phyloP scores from a whole-genome alignment of 139 green algal genomes.

The Spirogloea muscicola region DNA sequence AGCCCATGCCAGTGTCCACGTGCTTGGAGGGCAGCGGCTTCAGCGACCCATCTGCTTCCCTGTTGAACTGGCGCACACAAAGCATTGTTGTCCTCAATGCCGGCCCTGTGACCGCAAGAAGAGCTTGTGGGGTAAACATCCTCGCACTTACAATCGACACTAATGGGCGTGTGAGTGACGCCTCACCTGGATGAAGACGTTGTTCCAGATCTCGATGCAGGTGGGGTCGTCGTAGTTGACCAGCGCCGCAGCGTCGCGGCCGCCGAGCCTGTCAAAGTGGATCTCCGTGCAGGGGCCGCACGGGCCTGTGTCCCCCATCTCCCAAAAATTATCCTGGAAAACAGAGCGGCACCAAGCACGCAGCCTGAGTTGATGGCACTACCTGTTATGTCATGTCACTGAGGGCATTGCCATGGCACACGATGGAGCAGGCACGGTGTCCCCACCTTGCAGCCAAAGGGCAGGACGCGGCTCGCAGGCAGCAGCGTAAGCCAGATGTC shows the following conservation, averaged over 20 bases:
- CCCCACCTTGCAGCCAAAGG: constrained; percentile 56
- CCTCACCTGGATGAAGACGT: constrained; percentile 93
- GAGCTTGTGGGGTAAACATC: no score
- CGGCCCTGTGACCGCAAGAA: no score
- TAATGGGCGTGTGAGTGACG: no score
- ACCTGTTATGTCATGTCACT: no score
- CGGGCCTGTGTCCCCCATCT: constrained; percentile 96
- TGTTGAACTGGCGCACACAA: constrained; percentile 88
- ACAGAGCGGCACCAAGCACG: no score
- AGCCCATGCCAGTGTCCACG: constrained; percentile 94
- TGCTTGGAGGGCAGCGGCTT: constrained; percentile 85
- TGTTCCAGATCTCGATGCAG: constrained; percentile 97
- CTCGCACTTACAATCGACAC: no score
- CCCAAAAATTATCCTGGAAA: constrained; percentile 97
- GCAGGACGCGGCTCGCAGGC: constrained; percentile 48
- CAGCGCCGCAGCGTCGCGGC: constrained; percentile 75
- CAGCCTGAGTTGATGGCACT: no score
- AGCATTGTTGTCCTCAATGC: no score
- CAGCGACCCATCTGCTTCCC: constrained; percentile 76
- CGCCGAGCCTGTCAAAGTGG: constrained; percentile 92
- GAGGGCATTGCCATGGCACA: no score
- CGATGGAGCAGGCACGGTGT: no score
- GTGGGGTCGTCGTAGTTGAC: constrained; percentile 95
- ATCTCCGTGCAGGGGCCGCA: constrained; percentile 95
- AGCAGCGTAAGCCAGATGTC: constrained; percentile 57